Conservation (phyloP, 129 eudicot genomes). For the Silybum marianum region DNA sequence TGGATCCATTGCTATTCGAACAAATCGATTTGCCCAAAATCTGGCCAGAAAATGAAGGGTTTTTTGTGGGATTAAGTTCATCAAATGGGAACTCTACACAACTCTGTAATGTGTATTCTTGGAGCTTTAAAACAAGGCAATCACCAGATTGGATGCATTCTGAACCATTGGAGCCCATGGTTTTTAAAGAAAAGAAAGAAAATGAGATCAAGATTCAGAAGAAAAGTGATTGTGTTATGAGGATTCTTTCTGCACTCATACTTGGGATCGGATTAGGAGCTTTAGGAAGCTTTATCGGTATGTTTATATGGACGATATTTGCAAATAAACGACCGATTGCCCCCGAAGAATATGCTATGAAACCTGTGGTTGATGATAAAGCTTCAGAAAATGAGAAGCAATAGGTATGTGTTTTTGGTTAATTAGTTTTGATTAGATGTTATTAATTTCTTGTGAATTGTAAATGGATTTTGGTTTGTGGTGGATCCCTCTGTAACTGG, state of each 20-base stretch:
- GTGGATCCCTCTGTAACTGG: constrained; percentile 31
- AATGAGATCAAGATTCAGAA: constrained; percentile 27
- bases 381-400: constrained; percentile 49
- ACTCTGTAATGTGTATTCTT: constrained; percentile 57
- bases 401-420: constrained; percentile 39
- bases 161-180: constrained; percentile 72
- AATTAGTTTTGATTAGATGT: constrained; percentile 32
- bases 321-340: constrained; percentile 52
- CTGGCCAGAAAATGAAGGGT: constrained; percentile 50
- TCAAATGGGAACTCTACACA: constrained; percentile 65
- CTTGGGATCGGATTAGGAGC: constrained; percentile 85
- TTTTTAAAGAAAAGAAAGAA: constrained; percentile 16
- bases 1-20: constrained; percentile 52
- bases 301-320: constrained; percentile 64
- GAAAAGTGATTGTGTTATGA: constrained; percentile 62
- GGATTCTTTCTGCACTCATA: constrained; percentile 60
- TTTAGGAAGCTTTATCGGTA: constrained; percentile 59
- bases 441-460: constrained; percentile 33
- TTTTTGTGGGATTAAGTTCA: constrained; percentile 65
- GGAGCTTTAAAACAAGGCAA: constrained; percentile 61
- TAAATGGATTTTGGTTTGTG: constrained; percentile 52
- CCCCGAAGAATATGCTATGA: constrained; percentile 64
- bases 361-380: constrained; percentile 44
- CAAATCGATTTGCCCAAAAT: constrained; percentile 59
- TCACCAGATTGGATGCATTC: constrained; percentile 89